These are phyloP conservation scores for Alternaria brassicicola DNA, from an alignment of 2,329 filamentous ascomycete species.

Conservation along the genomic window DNA sequence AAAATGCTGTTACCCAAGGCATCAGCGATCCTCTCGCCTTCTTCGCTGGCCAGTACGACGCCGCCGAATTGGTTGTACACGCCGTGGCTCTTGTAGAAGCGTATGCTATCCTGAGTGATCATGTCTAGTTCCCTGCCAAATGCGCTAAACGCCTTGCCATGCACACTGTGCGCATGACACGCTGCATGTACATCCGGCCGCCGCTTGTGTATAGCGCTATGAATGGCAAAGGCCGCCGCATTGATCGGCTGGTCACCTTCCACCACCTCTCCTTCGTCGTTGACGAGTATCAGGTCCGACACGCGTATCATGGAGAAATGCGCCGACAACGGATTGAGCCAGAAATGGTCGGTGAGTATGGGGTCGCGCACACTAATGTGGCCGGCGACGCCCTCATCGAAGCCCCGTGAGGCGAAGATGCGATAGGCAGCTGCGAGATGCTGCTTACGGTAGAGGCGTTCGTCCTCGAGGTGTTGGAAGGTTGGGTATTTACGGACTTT, in stretches of 20 bases:
- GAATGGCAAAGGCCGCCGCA: constrained; percentile 56
- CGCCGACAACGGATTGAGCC: constrained; percentile 53
- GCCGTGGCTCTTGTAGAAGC: constrained; percentile 51
- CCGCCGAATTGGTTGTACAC: constrained; percentile 52
- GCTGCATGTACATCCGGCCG: constrained; percentile 50
- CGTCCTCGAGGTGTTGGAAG: constrained; percentile 49
- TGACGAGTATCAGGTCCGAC: constrained; percentile 53
- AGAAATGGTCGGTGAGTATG: constrained; percentile 43
- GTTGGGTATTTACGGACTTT: constrained; percentile 55
- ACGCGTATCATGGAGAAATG: constrained; percentile 54
- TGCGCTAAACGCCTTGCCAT: constrained; percentile 56
- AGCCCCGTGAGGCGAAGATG: constrained; percentile 49
- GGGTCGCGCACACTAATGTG: constrained; percentile 54
- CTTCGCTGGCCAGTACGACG: constrained; percentile 52
- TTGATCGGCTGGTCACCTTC: constrained; percentile 53
- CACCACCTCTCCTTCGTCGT: constrained; percentile 51
- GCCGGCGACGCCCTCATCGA: constrained; percentile 52
- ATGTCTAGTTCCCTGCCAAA: constrained; percentile 56
- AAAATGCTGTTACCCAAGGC: constrained; percentile 32
- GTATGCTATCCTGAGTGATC: constrained; percentile 56
- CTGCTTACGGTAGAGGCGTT: constrained; percentile 53
- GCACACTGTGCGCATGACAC: constrained; percentile 54
- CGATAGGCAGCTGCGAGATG: constrained; percentile 55
- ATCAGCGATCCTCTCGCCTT: constrained; percentile 53
- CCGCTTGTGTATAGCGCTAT: constrained; percentile 50